Evolutionary conservation across 106 monocot genomes (phyloP), one percentile per base, ranked within the genome.

Genomic region (Dioscorea dumetorum): DNA sequence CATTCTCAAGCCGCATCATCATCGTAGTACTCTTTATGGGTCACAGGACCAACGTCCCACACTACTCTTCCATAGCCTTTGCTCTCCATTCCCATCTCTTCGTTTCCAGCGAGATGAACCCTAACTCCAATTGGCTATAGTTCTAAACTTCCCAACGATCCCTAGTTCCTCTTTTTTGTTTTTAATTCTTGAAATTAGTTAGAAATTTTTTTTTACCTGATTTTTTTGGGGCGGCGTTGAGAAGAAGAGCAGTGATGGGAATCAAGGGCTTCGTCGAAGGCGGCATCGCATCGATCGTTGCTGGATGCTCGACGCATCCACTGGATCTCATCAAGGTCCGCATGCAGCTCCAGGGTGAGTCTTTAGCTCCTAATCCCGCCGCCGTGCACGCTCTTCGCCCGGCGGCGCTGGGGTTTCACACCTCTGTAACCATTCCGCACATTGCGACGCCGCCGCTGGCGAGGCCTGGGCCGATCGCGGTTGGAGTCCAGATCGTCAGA

Each of bases 261-360:
- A 2, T 86, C 8, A 91, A 91, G 66, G 87, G 79, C 23, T 91
- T 91, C 48, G 84, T 87, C 2, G 87, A 91, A 28, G 91, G 91
- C 4, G 91, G 91, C 13, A 82, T 87, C 57, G 87, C 91, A 0
- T 79, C 87, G 20, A 76, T 91, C 72, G 79, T 91, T 10, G 91
- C 87, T 22, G 87, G 87, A 5, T 84, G 84, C 79, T 84, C 82
- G n/a, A 91, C 84, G 49, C 91, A 91, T 66, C 91, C 91, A 19
- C 70, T 91, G 48, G 87, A 91, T 71, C 78, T 91, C 5, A 77
- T 91, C 63, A 91, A 91, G 76, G 91, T 91, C 32, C 81, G 91
- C 0, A 87, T 91, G 87, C 91, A 91, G 73, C 79, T 91, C 33
- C 84, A 87, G 61, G 84, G 87, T 1, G 87, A 84, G 65, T n/a